These are phyloP conservation scores for Apium graveolens DNA, from an alignment of 129 eudicot genomes.

Conservation along the genomic window DNA sequence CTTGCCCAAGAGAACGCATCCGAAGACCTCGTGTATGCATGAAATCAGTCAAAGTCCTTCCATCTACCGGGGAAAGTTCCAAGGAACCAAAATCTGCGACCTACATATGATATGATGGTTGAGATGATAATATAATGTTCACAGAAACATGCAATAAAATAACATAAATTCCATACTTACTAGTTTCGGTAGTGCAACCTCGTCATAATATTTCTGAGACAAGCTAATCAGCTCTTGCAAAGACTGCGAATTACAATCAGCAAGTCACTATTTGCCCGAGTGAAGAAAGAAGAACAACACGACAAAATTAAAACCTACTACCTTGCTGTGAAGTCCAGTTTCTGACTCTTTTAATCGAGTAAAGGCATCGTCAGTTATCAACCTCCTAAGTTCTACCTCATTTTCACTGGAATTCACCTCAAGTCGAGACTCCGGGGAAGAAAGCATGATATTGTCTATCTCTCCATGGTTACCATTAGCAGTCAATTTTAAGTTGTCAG, in stretches of 20 bases:
- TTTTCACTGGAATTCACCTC: slow-evolving; percentile 38
- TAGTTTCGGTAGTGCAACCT: slow-evolving; percentile 96
- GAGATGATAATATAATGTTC: slow-evolving; percentile 11
- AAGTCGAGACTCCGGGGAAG: slow-evolving; percentile 38
- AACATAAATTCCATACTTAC: slow-evolving; percentile 30
- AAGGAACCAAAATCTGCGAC: slow-evolving; percentile 99
- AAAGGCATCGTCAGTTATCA: slow-evolving; percentile 82
- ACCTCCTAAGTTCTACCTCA: slow-evolving; percentile 46
- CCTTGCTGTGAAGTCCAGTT: slow-evolving; percentile 94
- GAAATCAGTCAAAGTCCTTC: slow-evolving; percentile 93
- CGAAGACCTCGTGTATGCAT: slow-evolving; percentile 99
- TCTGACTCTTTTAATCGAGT: slow-evolving; percentile 78
- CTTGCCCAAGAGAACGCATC: slow-evolving; percentile 99
- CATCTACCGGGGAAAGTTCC: slow-evolving; percentile 99
- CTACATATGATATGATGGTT: slow-evolving; percentile 29
- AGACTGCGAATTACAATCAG: slow-evolving; percentile 43
- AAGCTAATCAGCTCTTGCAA: slow-evolving; percentile 72
- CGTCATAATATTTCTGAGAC: slow-evolving; percentile 80
- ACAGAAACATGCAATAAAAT: background rate
- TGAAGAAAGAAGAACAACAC: slow-evolving; percentile 4
- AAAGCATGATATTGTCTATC: slow-evolving; percentile 32
- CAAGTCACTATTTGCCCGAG: slow-evolving; percentile 18
- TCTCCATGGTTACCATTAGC: slow-evolving; percentile 38
- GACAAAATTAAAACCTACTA: slow-evolving; percentile 20
- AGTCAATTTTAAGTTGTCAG: slow-evolving; percentile 24